Evolutionary conservation across 2,329 filamentous ascomycete genomes (phyloP).

Genomic region (Septoria linicola): DNA sequence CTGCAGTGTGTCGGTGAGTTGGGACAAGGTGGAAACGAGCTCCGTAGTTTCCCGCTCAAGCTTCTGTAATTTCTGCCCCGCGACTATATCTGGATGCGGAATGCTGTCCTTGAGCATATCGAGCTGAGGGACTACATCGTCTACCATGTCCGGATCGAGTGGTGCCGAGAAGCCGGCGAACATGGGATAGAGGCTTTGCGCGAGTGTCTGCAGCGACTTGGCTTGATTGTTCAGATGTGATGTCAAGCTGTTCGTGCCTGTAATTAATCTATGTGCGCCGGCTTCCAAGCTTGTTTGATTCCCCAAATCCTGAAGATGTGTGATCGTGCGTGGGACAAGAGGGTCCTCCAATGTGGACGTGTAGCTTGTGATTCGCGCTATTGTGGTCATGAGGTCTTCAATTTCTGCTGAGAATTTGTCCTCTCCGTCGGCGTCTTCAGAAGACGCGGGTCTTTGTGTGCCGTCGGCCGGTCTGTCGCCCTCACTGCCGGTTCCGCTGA

Average conservation of each 20-base stretch:
- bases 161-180: conserved; percentile 57
- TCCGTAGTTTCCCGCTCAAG: conserved; percentile 66
- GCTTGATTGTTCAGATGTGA: conserved; percentile 75
- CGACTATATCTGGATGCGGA: conserved; percentile 64
- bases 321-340: conserved; percentile 34
- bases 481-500: conserved; percentile 20
- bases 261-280: conserved; percentile 37
- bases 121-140: conserved; percentile 68
- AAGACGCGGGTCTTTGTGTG: background rate
- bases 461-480: conserved; percentile 29
- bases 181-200: conserved; percentile 66
- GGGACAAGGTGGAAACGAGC: conserved; percentile 76
- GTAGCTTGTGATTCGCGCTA: conserved; percentile 37
- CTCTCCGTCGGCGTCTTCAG: conserved; percentile 19
- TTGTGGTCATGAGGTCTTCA: conserved; percentile 37
- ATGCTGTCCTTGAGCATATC: conserved; percentile 64
- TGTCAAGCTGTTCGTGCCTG: conserved; percentile 51
- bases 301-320: conserved; percentile 38
- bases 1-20: conserved; percentile 86
- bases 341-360: conserved; percentile 35
- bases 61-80: conserved; percentile 65
- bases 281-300: conserved; percentile 38
- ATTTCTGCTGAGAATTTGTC: conserved; percentile 46
- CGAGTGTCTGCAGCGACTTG: conserved; percentile 70
- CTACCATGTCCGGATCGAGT: conserved; percentile 63